A percentile compares a stretch with the other conserved stretches of the same genome.
phyloP scores from a whole-genome alignment of 257 asterid species.

The Knoxia roxburghii region DNA sequence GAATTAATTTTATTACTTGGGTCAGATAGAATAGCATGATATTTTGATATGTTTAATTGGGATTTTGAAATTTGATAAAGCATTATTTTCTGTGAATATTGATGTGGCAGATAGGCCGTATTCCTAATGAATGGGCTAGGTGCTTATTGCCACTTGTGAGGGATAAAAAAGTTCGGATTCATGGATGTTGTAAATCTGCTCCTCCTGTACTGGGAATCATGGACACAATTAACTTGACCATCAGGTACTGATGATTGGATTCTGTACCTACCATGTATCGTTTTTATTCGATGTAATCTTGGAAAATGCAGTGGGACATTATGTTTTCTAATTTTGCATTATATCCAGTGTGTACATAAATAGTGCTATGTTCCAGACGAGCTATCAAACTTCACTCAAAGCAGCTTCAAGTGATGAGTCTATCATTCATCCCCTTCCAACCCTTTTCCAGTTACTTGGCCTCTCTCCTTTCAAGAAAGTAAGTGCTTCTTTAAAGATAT shows the following conservation, averaged over 20 bases:
- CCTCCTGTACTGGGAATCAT: conserved; percentile 74
- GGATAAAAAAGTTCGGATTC: conserved; percentile 55
- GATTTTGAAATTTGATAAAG: too few relatives aligned
- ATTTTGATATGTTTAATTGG: not conserved
- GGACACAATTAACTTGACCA: conserved; percentile 66
- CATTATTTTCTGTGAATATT: conserved; percentile 11
- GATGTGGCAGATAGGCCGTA: conserved; percentile 79
- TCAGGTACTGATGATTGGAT: conserved; percentile 46
- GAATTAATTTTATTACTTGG: not conserved
- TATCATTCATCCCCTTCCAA: conserved; percentile 77
- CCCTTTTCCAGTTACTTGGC: conserved; percentile 74
- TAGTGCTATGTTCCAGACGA: conserved; percentile 69
- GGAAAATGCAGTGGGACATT: not conserved
- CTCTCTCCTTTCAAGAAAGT: conserved; percentile 82
- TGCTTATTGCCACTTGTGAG: conserved; percentile 87
- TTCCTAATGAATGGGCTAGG: conserved; percentile 96
- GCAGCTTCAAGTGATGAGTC: conserved; percentile 67
- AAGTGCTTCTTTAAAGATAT: not conserved
- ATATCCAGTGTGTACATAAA: conserved; percentile 61
- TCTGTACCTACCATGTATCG: not conserved
- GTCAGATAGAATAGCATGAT: not conserved
- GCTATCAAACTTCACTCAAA: conserved; percentile 61
- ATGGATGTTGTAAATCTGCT: conserved; percentile 75
- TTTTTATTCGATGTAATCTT: not conserved
- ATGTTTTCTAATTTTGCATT: conserved; percentile 24